Conservation (phyloP, 1,284 basidiomycete genomes). For the Cystobasidium sp. region DNA sequence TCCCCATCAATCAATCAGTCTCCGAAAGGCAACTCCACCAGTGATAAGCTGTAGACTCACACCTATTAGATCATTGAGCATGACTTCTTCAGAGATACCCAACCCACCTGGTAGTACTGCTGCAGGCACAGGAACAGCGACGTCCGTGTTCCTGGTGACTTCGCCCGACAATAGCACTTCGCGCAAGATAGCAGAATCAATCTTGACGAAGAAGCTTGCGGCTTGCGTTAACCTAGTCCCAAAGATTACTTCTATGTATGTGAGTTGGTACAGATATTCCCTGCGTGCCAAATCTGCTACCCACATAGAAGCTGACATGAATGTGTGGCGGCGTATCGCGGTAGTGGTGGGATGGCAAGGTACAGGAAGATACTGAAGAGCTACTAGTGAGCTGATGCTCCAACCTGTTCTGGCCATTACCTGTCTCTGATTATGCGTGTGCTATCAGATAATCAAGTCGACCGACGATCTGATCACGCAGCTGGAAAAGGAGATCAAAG, state of each 20-base stretch:
- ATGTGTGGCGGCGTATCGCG: background rate
- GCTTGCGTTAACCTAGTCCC: constrained; percentile 41
- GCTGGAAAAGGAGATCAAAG: constrained; percentile 20
- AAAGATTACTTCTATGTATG: constrained; percentile 28
- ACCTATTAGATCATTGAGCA: background rate
- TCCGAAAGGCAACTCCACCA: background rate
- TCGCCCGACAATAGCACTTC: constrained; percentile 10
- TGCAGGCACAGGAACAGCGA: background rate
- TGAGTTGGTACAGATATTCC: background rate
- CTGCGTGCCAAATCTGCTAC: background rate
- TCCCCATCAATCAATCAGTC: too few species aligned
- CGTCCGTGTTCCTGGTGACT: constrained; percentile 29
- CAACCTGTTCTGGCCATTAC: too few species aligned
- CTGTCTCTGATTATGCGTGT: background rate
- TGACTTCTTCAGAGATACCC: background rate
- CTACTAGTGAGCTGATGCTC: constrained; percentile 7
- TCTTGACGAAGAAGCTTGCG: constrained; percentile 32
- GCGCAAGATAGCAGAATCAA: constrained; percentile 28
- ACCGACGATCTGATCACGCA: background rate
- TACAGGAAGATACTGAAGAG: constrained; percentile 40
- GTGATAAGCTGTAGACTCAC: too few species aligned
- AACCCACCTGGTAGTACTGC: background rate
- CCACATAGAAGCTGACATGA: background rate
- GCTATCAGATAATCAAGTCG: constrained; percentile 37
- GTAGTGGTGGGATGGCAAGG: constrained; percentile 41